Base-by-base conservation (phyloP, 169 alveolate species). In the Plasmodium knowlesi region DNA sequence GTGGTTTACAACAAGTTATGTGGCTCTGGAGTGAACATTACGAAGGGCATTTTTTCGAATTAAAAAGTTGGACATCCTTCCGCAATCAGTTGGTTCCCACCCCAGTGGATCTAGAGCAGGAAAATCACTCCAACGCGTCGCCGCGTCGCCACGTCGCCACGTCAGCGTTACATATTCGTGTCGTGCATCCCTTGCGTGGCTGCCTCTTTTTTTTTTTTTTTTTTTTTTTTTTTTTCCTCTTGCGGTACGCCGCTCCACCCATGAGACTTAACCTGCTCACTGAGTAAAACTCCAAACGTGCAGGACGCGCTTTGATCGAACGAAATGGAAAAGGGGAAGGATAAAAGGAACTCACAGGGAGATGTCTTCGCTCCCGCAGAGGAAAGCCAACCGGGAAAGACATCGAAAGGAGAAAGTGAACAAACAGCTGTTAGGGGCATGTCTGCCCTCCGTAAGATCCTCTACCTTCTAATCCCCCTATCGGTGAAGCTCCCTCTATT, bases 1-100 rank as follows among this genome's bases (percentile, higher is more conserved):
- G 34, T 90, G 4, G 37, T 90, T 41, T 81, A 90, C 91, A 43
- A 81, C 43, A 90, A 90, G 70, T 70, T 90, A 81, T n/a, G 9
- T 19, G 28, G 50, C 34, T 19, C 92, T 6, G 83, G 92, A 28
- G n/a, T 57, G 28, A 82, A 46, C 37, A 43, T 82, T 5, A 82
- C 70, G 71, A 82, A 3, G 19, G 28, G 9, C 79, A 41, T 73
- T 9, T 84, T 71, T 74, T 9, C 84, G 54, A 84, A 54, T 41
- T 84, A 84, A 46, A 5, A 67, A 22, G 25, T 22, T 1, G 37
- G 16, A 61, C 22, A 34, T 3, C 46, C 5, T 28, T 3, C 14
- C 50, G 14, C 14, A 41, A 6, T 41, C 14, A 76, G 39, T 76
- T 32, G 9, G 25, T 76, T 76, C 32, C 53, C 53, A 34, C n/a